A percentile compares a stretch with the other conserved stretches of the same genome.
Conservation (phyloP, 2,329 filamentous ascomycete species). For the Periconia sp. region DNA sequence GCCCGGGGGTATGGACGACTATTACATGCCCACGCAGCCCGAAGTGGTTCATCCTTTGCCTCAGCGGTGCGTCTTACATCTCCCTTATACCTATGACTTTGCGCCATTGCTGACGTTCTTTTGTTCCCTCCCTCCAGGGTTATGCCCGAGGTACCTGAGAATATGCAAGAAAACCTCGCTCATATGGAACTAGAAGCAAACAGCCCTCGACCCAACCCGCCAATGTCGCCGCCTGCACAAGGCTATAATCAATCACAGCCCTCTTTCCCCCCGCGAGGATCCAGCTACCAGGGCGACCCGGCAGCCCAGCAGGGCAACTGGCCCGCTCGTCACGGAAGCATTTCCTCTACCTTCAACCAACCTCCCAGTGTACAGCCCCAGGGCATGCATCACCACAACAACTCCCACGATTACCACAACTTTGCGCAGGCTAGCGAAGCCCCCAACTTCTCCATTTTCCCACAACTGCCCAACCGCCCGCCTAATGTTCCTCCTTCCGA, state of each 20-base stretch:
- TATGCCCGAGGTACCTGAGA: constrained; percentile 92
- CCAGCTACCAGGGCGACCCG: constrained; percentile 33
- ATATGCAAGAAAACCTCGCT: constrained; percentile 93
- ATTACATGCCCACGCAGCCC: constrained; percentile 61
- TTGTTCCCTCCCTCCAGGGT: constrained; percentile 60
- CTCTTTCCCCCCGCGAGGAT: constrained; percentile 31
- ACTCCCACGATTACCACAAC: constrained; percentile 43
- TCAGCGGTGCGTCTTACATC: constrained; percentile 59
- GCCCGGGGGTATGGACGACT: constrained; percentile 68
- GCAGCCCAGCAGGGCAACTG: constrained; percentile 23
- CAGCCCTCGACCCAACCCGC: constrained; percentile 42
- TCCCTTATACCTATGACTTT: constrained; percentile 20
- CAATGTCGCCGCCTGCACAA: constrained; percentile 32
- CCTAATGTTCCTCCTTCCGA: constrained; percentile 91
- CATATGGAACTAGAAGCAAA: constrained; percentile 82
- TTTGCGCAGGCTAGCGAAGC: constrained; percentile 51
- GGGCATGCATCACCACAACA: constrained; percentile 17
- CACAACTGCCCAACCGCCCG: constrained; percentile 74
- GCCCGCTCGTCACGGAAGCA: constrained; percentile 37
- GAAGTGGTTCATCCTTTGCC: constrained; percentile 66
- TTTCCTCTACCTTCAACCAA: constrained; percentile 40
- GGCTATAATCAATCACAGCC: constrained; percentile 28
- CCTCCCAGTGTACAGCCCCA: constrained; percentile 38
- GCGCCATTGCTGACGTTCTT: constrained; percentile 32
- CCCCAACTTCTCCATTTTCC: constrained; percentile 89